Conservation (phyloP, 805 yeast species). For the Saccharomycopsis oosterbeekiorum region DNA sequence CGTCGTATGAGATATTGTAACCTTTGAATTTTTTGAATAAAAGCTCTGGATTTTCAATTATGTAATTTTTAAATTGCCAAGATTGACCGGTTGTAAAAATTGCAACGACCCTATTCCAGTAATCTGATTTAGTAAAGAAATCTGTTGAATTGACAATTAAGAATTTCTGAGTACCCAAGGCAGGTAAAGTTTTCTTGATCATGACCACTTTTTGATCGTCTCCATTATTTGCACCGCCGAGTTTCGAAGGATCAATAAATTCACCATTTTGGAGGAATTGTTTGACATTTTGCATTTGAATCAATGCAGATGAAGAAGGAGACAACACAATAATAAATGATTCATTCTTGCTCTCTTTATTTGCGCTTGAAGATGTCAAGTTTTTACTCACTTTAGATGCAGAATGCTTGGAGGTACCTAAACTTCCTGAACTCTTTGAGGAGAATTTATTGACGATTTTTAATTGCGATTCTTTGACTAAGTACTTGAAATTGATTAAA, state of each 20-base stretch:
- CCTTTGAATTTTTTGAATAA: constrained; percentile 82
- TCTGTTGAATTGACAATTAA: constrained; percentile 85
- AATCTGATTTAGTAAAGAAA: constrained; percentile 82
- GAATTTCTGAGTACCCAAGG: constrained; percentile 52
- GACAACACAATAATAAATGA: constrained; percentile 71
- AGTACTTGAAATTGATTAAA: constrained; percentile 54
- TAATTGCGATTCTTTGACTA: constrained; percentile 56
- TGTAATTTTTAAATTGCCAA: constrained; percentile 92
- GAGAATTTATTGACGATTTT: constrained; percentile 45
- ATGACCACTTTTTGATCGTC: constrained; percentile 34
- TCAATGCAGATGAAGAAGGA: constrained; percentile 67
- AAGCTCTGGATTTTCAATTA: constrained; percentile 68
- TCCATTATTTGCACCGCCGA: constrained; percentile 25
- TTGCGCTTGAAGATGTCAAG: background rate
- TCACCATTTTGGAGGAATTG: constrained; percentile 64
- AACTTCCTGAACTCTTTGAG: constrained; percentile 14
- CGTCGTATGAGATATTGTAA: constrained; percentile 62
- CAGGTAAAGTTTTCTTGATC: constrained; percentile 45
- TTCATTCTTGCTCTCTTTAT: constrained; percentile 18
- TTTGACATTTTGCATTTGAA: constrained; percentile 57
- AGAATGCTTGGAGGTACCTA: constrained; percentile 20
- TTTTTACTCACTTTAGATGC: constrained; percentile 9
- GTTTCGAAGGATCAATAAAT: constrained; percentile 42
- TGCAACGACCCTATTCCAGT: constrained; percentile 96
- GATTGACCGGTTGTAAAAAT: constrained; percentile 94